Evolutionary conservation across 768 basidiomycete genomes (phyloP).

Genomic region (Trametes sanguinea): DNA sequence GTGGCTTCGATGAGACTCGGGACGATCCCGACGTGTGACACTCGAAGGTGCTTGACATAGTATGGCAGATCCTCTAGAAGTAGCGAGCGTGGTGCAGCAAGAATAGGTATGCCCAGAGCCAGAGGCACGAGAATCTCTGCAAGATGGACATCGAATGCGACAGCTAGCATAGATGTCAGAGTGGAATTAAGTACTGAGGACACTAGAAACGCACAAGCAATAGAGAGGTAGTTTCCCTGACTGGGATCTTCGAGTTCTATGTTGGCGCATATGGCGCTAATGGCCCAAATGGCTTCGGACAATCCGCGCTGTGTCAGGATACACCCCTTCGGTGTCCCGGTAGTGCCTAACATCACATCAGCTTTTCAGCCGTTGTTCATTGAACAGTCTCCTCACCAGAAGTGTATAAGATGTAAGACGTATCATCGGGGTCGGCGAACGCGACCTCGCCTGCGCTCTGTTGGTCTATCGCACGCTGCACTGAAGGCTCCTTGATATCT

Average conservation of each 20-base stretch:
- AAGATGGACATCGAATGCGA: slow-evolving; percentile 55
- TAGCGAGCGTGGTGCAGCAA: slow-evolving; percentile 42
- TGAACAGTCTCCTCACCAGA: slow-evolving; percentile 38
- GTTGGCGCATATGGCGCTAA: slow-evolving; percentile 30
- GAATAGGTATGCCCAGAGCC: slow-evolving; percentile 46
- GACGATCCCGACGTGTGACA: slow-evolving; percentile 54
- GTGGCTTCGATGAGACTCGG: slow-evolving; percentile 56
- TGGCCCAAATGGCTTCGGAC: slow-evolving; percentile 34
- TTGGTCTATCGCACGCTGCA: slow-evolving; percentile 32
- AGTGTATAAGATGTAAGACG: slow-evolving; percentile 52
- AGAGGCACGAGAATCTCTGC: slow-evolving; percentile 45
- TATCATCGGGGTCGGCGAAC: slow-evolving; percentile 32
- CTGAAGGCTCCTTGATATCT: slow-evolving; percentile 24
- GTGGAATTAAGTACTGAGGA: not conserved
- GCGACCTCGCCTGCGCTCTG: slow-evolving; percentile 35
- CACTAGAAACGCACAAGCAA: slow-evolving; percentile 43
- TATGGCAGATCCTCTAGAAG: slow-evolving; percentile 46
- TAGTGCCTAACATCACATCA: slow-evolving; percentile 42
- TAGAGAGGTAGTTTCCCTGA: slow-evolving; percentile 30
- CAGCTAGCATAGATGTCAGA: slow-evolving; percentile 35
- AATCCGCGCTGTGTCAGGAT: slow-evolving; percentile 41
- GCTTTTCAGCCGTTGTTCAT: not conserved
- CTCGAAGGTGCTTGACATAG: slow-evolving; percentile 39
- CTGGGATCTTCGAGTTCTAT: slow-evolving; percentile 26
- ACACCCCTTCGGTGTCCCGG: slow-evolving; percentile 55